Base-by-base conservation (phyloP, 2,329 filamentous ascomycete genomes). In the Pseudopyricularia cyperi region DNA sequence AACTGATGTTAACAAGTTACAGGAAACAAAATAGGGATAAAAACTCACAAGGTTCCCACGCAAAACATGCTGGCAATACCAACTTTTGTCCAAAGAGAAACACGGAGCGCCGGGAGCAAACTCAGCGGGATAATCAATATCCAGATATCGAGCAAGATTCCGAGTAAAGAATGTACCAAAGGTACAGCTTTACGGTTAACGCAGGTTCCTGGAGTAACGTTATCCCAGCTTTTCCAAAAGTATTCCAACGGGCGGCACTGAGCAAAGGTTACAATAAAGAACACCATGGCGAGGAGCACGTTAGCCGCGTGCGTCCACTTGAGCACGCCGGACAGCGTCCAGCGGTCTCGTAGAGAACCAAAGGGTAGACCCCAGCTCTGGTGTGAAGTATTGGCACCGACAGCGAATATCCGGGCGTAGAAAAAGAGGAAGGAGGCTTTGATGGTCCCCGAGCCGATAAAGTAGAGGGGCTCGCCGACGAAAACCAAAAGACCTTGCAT, bases 61-160 rank as follows among this genome's bases (percentile, higher is more conserved):
- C 48, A 50, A 28, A 50, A 50, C 48, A 50, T 50, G 48, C 32
- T 26, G 3, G 32, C 48, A 32, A 50, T 39, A 19, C 48, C 48
- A 3, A 50, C 37, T 14, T 39, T 50, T 19, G 19, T 35, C 48
- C 48, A 50, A 15, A 39, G 24, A 4, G 48, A 37, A 11, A 50
- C 17, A 19, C 34, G 32, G 17, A 50, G 33, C 22, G 32, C 22
- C 30, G 48, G 48, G 6, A 50, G 32, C 33, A 37, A 12, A 24
- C 32, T 35, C 48, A 50, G 6, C 6, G 48, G 48, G 12, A 50
- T 35, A n/a, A 37, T n/a, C 32, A 50, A 34, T n/a, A 50, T 35
- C 48, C 48, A 50, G n/a, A 50, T 8, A 32, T 50, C 48, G 17
- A 50, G 48, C 48, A 39, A 7, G 19, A 50, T 50, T 30, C 48